Conservation (phyloP, 1,139 yeast species). For the Yamadazyma spencermartinsiae region DNA sequence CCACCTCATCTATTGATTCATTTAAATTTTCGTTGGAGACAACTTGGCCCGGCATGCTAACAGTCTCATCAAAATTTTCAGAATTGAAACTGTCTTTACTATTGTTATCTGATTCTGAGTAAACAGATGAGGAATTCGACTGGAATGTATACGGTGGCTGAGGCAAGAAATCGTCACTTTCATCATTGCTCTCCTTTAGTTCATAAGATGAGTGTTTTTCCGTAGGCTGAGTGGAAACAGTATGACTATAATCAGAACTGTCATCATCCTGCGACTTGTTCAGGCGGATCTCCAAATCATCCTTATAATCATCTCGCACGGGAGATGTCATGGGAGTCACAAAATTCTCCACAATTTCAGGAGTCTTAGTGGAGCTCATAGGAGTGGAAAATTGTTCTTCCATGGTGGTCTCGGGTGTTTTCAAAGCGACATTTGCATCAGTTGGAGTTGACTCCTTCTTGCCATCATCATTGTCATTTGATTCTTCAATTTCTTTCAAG, state of each 20-base stretch:
- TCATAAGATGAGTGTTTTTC: not conserved
- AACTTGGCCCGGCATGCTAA: not conserved
- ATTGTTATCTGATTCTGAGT: not conserved
- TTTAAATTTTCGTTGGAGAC: not conserved
- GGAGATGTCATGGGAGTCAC: conserved; percentile 9
- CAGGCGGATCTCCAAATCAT: not conserved
- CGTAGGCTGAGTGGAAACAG: not conserved
- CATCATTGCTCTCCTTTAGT: not conserved
- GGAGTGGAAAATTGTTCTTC: conserved; percentile 11
- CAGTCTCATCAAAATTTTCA: not conserved
- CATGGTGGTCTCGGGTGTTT: conserved; percentile 9
- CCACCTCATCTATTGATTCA: not conserved
- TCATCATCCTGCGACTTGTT: not conserved
- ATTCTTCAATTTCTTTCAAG: conserved; percentile 8
- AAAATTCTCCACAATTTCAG: conserved; percentile 6
- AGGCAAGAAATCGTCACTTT: not conserved
- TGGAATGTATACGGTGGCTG: not conserved
- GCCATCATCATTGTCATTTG: conserved; percentile 5
- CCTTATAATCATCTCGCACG: not conserved
- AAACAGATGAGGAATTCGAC: not conserved
- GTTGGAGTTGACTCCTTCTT: conserved; percentile 1
- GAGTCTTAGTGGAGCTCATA: conserved; percentile 3
- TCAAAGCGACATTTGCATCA: not conserved
- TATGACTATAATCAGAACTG: not conserved
- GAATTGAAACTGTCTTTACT: not conserved